Conservation (phyloP, 176 grass and related monocot genomes). For the Juncus effusus region DNA sequence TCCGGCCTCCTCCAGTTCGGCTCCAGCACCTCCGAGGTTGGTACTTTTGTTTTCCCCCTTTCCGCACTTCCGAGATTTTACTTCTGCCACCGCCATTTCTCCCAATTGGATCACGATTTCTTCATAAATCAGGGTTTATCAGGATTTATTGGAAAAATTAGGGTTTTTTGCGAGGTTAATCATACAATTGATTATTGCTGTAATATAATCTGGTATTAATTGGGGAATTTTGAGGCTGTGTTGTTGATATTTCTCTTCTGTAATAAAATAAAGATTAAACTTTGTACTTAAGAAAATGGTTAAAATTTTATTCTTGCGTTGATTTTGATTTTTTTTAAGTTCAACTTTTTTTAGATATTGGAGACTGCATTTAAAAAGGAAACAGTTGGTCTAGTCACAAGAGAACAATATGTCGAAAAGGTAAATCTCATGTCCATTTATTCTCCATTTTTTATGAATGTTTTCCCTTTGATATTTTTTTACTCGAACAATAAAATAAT, state of each 20-base stretch:
- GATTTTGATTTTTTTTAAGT: not conserved
- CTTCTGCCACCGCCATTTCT: too few relatives aligned
- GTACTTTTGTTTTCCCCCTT: not conserved
- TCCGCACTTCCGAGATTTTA: not conserved
- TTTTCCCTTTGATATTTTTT: not conserved
- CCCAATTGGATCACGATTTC: not conserved
- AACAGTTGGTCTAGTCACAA: constrained; percentile 94
- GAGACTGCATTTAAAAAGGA: constrained; percentile 99
- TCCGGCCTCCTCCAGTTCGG: constrained; percentile 98
- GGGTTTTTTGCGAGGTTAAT: too few relatives aligned
- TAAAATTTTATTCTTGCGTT: too few relatives aligned
- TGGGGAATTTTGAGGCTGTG: too few relatives aligned
- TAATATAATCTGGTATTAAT: too few relatives aligned
- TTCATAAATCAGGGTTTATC: not conserved
- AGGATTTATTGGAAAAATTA: too few relatives aligned
- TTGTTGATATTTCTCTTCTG: too few relatives aligned
- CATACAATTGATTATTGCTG: too few relatives aligned
- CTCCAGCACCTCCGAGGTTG: constrained; percentile 94
- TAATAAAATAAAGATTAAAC: too few relatives aligned
- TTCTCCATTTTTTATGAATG: not conserved
- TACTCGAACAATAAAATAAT: too few relatives aligned
- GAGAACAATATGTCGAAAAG: constrained; percentile 99
- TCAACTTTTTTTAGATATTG: constrained; percentile 59
- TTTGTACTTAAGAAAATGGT: too few relatives aligned
- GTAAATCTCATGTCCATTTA: constrained; percentile 28